phyloP scores from a whole-genome alignment of 2,329 filamentous ascomycete genomes.

The Apiospora kogelbergensis region DNA sequence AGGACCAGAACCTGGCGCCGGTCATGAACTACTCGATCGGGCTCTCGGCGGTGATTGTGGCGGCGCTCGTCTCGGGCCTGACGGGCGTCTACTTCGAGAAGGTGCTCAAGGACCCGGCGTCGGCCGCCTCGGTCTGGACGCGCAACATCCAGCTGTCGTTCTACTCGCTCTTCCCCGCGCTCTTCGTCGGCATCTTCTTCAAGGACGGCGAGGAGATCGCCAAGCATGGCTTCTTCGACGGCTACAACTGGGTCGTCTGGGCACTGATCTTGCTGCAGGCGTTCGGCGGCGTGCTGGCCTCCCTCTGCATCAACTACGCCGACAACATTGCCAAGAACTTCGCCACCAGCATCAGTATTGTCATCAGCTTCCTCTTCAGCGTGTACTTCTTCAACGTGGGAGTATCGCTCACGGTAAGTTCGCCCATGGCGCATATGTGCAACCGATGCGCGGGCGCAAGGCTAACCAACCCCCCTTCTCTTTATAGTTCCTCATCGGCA shows the following conservation, averaged over 20 bases:
- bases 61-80: slow-evolving; percentile 78
- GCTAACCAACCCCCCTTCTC: slow-evolving; percentile 8
- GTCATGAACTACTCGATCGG: slow-evolving; percentile 79
- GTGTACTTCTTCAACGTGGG: slow-evolving; percentile 82
- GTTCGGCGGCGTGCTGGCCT: slow-evolving; percentile 78
- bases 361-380: slow-evolving; percentile 83
- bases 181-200: slow-evolving; percentile 82
- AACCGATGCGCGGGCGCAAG: neutral
- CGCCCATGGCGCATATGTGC: neutral
- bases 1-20: slow-evolving; percentile 53
- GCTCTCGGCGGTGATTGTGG: slow-evolving; percentile 72
- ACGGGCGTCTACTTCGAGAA: slow-evolving; percentile 90
- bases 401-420: slow-evolving; percentile 70
- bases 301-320: slow-evolving; percentile 77
- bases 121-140: slow-evolving; percentile 81
- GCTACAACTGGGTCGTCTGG: slow-evolving; percentile 94
- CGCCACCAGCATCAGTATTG: slow-evolving; percentile 87
- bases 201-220: slow-evolving; percentile 84
- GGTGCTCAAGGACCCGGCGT: slow-evolving; percentile 81
- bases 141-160: slow-evolving; percentile 93
- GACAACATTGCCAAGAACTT: slow-evolving; percentile 95
- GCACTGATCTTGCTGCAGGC: slow-evolving; percentile 80
- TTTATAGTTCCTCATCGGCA: slow-evolving; percentile 76
- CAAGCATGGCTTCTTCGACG: slow-evolving; percentile 86
- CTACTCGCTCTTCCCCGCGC: slow-evolving; percentile 87